Evolutionary conservation across 352 stramenopile genomes (phyloP).

Genomic region (Phytophthora sansomeana): DNA sequence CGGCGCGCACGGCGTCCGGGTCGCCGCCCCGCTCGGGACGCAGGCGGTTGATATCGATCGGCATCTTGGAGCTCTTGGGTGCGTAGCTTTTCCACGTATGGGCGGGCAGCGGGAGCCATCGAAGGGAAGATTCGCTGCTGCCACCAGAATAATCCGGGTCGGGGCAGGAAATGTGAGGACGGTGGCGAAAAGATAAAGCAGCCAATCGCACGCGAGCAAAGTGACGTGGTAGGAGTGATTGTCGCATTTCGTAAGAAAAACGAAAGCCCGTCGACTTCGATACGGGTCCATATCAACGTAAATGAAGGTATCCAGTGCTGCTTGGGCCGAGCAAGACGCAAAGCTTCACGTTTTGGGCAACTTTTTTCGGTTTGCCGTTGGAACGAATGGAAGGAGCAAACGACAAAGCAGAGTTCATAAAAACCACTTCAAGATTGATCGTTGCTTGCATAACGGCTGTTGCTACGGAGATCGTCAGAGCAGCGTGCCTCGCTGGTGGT

Average conservation of each 20-base stretch:
- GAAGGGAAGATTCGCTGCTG: slow-evolving; percentile 26
- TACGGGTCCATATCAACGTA: no score
- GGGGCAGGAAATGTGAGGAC: background rate
- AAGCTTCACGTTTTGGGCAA: no score
- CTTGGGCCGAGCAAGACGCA: no score
- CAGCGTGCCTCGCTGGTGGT: slow-evolving; percentile 65
- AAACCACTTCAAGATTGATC: slow-evolving; percentile 19
- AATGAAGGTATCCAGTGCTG: no score
- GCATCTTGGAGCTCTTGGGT: slow-evolving; percentile 81
- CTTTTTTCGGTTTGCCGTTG: no score
- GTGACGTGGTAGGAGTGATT: slow-evolving; percentile 18
- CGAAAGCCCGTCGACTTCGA: no score
- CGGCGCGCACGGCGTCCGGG: slow-evolving; percentile 93
- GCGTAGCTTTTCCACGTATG: slow-evolving; percentile 39
- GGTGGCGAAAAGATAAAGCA: background rate
- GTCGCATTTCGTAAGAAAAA: background rate
- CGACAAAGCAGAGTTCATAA: slow-evolving; percentile 16
- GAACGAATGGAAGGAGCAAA: background rate
- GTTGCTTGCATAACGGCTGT: slow-evolving; percentile 2
- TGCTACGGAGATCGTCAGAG: slow-evolving; percentile 36
- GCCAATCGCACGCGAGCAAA: slow-evolving; percentile 8
- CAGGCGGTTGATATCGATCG: slow-evolving; percentile 98
- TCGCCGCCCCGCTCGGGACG: slow-evolving; percentile 96
- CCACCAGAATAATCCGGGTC: slow-evolving; percentile 10
- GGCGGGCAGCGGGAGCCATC: slow-evolving; percentile 25